Percentiles rank a stretch among this genome's conserved stretches.
phyloP scores from a whole-genome alignment of 371 early-diverging fungal genomes.

The Rhizopus delemar region DNA sequence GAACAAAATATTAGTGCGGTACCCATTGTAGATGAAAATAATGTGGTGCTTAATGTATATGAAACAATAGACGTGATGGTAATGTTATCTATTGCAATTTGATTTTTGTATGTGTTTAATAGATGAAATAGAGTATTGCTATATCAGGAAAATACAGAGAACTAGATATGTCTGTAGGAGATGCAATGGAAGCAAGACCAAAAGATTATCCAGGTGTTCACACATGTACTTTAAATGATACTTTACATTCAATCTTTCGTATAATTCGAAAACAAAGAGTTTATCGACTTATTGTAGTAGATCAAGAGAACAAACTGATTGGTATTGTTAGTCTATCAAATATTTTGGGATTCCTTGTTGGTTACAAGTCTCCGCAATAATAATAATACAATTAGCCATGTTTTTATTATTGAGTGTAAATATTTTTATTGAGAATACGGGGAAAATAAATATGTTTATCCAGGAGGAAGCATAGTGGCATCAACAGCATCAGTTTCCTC shows the following conservation, averaged over 20 bases:
- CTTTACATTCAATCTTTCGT: constrained; percentile 82
- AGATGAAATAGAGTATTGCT: constrained; percentile 46
- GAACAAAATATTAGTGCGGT: constrained; percentile 86
- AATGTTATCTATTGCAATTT: constrained; percentile 16
- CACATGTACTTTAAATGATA: constrained; percentile 85
- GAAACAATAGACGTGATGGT: constrained; percentile 94
- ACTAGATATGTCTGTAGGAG: constrained; percentile 81
- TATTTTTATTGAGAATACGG: neutral
- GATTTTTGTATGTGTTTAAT: neutral
- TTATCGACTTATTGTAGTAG: constrained; percentile 89
- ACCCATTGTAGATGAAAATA: constrained; percentile 88
- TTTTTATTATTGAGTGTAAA: neutral
- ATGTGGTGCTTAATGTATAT: constrained; percentile 87
- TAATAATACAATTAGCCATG: neutral
- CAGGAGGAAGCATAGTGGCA: constrained; percentile 89
- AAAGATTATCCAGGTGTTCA: constrained; percentile 94
- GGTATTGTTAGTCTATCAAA: constrained; percentile 91
- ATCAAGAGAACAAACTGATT: constrained; percentile 73
- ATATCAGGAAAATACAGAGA: constrained; percentile 56
- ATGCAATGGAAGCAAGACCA: constrained; percentile 79
- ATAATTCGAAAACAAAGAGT: constrained; percentile 82
- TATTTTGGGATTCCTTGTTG: constrained; percentile 73
- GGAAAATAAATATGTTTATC: constrained; percentile 53
- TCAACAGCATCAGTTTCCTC: constrained; percentile 72
- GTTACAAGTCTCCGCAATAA: constrained; percentile 24